Evolutionary conservation across 495 filamentous ascomycete genomes (phyloP), one percentile per base, ranked within the genome.

Genomic region (Pyrenopolyporus hunteri): DNA sequence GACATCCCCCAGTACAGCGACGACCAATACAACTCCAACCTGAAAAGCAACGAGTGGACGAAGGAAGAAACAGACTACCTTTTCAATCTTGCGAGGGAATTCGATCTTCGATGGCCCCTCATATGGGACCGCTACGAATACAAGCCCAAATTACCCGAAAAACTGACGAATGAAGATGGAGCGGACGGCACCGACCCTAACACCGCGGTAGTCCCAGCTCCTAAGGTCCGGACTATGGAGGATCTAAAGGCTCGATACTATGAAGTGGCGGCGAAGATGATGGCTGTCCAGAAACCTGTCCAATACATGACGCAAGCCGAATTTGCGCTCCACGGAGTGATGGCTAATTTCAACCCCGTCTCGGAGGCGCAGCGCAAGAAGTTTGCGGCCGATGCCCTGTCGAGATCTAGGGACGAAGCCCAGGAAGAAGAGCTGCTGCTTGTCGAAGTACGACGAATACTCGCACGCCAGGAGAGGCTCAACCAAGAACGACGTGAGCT

Each of bases 161-260:
- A 39, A 13, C 36, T 39, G 23, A 69, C 59, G 31, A 64, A 68
- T 28, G 68, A 60, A 23, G 69, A 69, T 20, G 68, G 61, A 6
- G 64, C 53, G 4, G 57, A 55, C 9, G 59, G 59, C 32, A 64
- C 48, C 22, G 73, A 68, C 44, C 62, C 63, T 33, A 76, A 60
- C 28, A 82, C 74, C 32, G 81, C 83, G 4, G 67, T 86, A 16
- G 73, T 83, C 13, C 62, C 74, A 0, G 73, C 76, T 8, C 47
- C 77, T 0, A 80, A 80, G 31, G 37, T 63, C 1, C 82, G 95
- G 23, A 87, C 83, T 1, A 85, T 96, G 80, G 94, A 98, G 67
- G 92, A 96, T 52, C 75, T 98, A 66, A 98, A 98, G 73, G 82
- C 87, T 1, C 85, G 94, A 26, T 98, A 94, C 73, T 98, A 98